Evolutionary conservation across 345 rosid genomes (phyloP).

Genomic region (Camelina hispida): DNA sequence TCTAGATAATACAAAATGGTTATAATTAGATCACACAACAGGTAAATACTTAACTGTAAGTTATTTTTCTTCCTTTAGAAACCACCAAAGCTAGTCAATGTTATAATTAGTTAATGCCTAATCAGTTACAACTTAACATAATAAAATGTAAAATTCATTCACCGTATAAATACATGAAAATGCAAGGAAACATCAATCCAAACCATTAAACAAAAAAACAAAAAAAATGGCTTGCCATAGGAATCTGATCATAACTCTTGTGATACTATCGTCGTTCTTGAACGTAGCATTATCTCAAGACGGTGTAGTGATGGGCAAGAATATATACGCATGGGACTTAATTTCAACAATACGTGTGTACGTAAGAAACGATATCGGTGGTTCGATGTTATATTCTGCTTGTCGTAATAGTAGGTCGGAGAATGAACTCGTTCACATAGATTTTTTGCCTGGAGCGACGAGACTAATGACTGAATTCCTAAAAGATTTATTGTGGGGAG

Average conservation of each 20-base stretch:
- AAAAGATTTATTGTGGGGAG: background rate
- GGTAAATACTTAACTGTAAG: background rate
- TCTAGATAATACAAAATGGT: background rate
- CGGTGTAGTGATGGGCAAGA: constrained; percentile 9
- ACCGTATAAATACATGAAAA: background rate
- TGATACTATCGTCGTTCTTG: background rate
- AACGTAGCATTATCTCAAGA: background rate
- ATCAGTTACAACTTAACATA: background rate
- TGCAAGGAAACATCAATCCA: background rate
- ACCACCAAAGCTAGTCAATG: background rate
- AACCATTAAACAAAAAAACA: background rate
- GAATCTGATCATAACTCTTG: background rate
- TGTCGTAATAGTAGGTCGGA: background rate
- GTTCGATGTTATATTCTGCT: background rate
- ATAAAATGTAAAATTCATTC: background rate
- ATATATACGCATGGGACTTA: background rate
- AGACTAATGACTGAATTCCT: background rate
- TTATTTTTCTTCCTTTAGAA: no score
- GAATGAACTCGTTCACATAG: background rate
- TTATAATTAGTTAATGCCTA: background rate
- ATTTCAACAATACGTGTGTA: accelerated
- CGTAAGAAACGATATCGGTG: background rate
- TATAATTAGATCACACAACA: background rate
- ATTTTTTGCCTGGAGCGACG: background rate
- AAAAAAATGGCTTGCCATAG: background rate